phyloP scores from a whole-genome alignment of 1,284 basidiomycete genomes.

The Fomitopsis palustris region DNA sequence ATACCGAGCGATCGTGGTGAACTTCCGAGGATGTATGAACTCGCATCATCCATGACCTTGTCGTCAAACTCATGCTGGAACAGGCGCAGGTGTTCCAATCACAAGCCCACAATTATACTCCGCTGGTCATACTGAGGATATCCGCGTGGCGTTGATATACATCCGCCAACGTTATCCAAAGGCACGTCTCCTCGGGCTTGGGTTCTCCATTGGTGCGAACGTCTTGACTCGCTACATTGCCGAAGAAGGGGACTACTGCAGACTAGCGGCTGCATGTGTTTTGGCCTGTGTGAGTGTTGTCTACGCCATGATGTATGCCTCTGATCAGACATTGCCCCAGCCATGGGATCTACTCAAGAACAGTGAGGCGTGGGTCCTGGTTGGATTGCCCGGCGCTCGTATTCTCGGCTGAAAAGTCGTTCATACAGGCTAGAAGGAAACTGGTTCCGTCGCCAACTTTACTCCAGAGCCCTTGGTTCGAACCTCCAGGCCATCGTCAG shows the following conservation, averaged over 20 bases:
- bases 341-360: conserved; percentile 77
- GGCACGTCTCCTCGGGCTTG: conserved; percentile 83
- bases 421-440: conserved; percentile 54
- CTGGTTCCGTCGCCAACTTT: conserved; percentile 68
- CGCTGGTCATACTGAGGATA: conserved; percentile 82
- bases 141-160: conserved; percentile 79
- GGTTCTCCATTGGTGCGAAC: conserved; percentile 93
- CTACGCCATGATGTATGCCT: not conserved
- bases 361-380: conserved; percentile 44
- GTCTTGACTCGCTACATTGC: conserved; percentile 89
- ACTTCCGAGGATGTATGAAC: conserved; percentile 85
- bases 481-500: conserved; percentile 73
- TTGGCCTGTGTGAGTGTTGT: conserved; percentile 69
- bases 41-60: not conserved
- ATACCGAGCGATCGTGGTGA: conserved; percentile 84
- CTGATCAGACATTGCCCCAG: conserved; percentile 29
- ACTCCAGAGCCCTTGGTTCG: conserved; percentile 79
- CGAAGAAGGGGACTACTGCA: conserved; percentile 74
- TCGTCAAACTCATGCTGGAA: conserved; percentile 3
- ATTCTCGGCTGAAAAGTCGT: not conserved
- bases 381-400: not conserved
- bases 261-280: conserved; percentile 75
- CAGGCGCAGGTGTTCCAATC: conserved; percentile 83
- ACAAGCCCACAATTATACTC: conserved; percentile 85
- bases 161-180: conserved; percentile 73